Base-by-base conservation (phyloP, 2,329 filamentous ascomycete species). In the Cryphonectria naterciae region DNA sequence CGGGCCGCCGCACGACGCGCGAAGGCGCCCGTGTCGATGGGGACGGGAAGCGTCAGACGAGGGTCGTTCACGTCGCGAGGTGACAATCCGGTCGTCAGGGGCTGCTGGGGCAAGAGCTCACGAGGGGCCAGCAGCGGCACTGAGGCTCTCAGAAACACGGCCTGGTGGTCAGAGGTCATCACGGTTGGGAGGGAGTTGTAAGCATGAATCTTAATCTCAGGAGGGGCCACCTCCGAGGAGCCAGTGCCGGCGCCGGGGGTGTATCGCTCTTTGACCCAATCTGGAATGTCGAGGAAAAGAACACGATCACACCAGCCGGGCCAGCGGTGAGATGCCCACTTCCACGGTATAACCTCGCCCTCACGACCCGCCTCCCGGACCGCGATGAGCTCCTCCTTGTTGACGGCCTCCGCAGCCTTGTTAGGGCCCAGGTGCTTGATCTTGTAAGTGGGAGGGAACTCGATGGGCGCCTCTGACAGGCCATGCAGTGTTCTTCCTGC, bases 221-320 rank as follows among this genome's bases (percentile, higher is more conserved):
- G 35, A 4, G n/a, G n/a, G n/a, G n/a, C 35, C 19, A 25, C 49
- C 28, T 58, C 28, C 64, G 63, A 58, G 25, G 43, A 63, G 22
- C 76, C 13, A 75, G 75, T 5, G 74, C 73, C 68, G 63, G 77
- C 19, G 74, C 70, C 35, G 28, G 15, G 39, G 41, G 52, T 19
- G 39, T 25, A 68, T 69, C 58, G 67, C 74, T 79, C 76, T 60
- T 80, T 80, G 54, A 85, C 78, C 86, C 87, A 90, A 32, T 80
- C 79, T 28, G 87, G 89, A 32, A 86, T 81, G 67, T 92, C 88
- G 3, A 95, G 84, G 80, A 90, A 98, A 28, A 98, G 83, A 28
- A 98, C 91, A 4, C 96, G 89, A 80, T 98, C 96, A 77, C 94
- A 97, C 96, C 95, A 98, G 77, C 91, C 91, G 1, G 96, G 95